phyloP scores from a whole-genome alignment of 164 flowering plant genomes.

The Magnolia officinalis region DNA sequence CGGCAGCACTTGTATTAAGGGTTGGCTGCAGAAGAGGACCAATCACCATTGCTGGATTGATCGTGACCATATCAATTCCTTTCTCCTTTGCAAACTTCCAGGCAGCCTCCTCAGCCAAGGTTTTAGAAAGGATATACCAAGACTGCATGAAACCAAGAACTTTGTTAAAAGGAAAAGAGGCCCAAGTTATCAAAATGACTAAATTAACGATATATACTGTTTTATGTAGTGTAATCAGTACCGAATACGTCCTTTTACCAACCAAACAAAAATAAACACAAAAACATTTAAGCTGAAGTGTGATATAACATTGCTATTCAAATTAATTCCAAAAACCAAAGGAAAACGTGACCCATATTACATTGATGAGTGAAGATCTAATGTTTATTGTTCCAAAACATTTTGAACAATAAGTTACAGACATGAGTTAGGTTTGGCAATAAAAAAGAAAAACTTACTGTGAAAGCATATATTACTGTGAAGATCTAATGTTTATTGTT shows the following conservation, averaged over 20 bases:
- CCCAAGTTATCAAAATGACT: neutral
- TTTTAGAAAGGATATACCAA: slow-evolving; percentile 53
- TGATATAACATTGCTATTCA: neutral
- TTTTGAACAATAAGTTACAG: neutral
- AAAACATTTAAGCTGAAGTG: neutral
- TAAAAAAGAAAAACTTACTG: too few species aligned
- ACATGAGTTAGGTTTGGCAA: neutral
- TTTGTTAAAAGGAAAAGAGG: neutral
- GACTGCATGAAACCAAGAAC: slow-evolving; percentile 19
- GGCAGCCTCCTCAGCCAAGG: slow-evolving; percentile 54
- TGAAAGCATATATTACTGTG: neutral
- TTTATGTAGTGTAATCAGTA: too few species aligned
- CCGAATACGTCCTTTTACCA: neutral
- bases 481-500: neutral
- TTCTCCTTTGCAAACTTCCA: slow-evolving; percentile 53
- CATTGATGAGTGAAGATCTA: neutral
- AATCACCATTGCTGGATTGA: slow-evolving; percentile 48
- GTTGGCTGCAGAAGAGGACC: slow-evolving; percentile 54
- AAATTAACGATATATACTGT: neutral
- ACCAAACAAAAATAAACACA: too few species aligned
- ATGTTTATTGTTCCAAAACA: neutral
- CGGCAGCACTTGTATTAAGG: slow-evolving; percentile 40
- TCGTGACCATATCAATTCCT: slow-evolving; percentile 40
- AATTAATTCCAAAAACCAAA: neutral
- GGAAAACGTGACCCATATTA: neutral